Percentiles rank a stretch among this genome's conserved stretches.
Conservation (phyloP, 305 asterid species). For the Salvia sclarea region DNA sequence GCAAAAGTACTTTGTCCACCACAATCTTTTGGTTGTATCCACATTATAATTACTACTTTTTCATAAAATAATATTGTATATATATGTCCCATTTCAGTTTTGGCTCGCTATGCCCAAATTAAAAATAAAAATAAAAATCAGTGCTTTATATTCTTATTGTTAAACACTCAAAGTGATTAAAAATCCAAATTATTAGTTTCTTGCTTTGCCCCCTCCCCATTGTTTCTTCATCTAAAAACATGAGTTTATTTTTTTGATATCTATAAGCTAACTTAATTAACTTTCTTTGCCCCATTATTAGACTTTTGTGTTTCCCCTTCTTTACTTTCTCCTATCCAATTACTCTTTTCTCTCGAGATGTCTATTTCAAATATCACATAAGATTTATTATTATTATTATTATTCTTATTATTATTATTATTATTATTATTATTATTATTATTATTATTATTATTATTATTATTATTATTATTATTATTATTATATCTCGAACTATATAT, state of each 20-base stretch:
- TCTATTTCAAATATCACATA: neutral
- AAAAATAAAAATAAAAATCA: neutral
- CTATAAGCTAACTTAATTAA: neutral
- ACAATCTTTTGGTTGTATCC: slow-evolving; percentile 17
- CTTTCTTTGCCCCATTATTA: neutral
- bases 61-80: neutral
- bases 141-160: neutral
- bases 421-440: neutral
- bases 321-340: slow-evolving; percentile 21
- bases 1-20: slow-evolving; percentile 44
- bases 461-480: neutral
- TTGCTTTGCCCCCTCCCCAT: neutral
- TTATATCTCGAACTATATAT: neutral
- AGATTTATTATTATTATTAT: neutral
- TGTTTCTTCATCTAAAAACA: neutral
- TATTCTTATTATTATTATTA: neutral
- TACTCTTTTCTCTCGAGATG: slow-evolving; percentile 19
- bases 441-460: neutral
- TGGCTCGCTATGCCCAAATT: neutral
- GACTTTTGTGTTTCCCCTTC: neutral
- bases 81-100: neutral
- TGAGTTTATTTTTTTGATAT: slow-evolving; percentile 1
- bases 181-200: neutral
- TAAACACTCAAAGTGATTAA: neutral
- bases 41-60: slow-evolving; percentile 24